Percentiles rank a stretch among this genome's conserved stretches.
These are phyloP conservation scores for Bipolaris zeicola DNA, from an alignment of 2,329 filamentous ascomycete genomes.

Conservation along the genomic window DNA sequence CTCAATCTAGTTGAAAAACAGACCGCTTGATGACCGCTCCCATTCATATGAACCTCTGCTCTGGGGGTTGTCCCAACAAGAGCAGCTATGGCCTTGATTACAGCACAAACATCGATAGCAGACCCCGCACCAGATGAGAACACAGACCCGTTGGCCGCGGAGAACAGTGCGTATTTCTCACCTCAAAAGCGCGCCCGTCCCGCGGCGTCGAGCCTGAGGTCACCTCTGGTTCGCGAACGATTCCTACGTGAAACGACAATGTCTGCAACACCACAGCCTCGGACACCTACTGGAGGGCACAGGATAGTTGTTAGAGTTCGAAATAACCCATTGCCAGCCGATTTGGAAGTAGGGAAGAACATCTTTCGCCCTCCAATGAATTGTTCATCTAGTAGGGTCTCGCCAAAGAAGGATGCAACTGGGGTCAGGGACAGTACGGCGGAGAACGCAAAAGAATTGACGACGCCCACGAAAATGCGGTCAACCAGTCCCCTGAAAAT, in stretches of 20 bases:
- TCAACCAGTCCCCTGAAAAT: conserved; percentile 1
- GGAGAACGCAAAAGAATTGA: conserved; percentile 5
- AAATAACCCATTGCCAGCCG: conserved; percentile 9
- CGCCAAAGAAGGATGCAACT: conserved; percentile 12
- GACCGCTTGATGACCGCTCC: conserved; percentile 20
- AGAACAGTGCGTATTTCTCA: conserved; percentile 6
- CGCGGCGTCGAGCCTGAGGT: not conserved
- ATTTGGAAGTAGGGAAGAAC: conserved; percentile 25
- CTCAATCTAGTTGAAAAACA: not conserved
- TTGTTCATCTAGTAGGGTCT: conserved; percentile 22
- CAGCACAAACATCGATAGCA: conserved; percentile 7
- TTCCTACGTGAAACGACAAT: conserved; percentile 25
- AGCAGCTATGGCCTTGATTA: conserved; percentile 7
- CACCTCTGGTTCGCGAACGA: conserved; percentile 20
- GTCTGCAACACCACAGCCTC: conserved; percentile 24
- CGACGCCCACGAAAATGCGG: not conserved
- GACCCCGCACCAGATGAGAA: conserved; percentile 10
- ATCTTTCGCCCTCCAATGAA: conserved; percentile 31
- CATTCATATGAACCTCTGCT: conserved; percentile 3
- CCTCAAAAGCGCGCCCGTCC: conserved; percentile 7
- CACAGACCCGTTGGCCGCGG: conserved; percentile 11
- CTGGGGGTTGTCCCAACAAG: not conserved
- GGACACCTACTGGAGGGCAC: conserved; percentile 16
- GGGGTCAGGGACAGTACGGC: too few relatives aligned
- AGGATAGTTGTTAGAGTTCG: conserved; percentile 1